phyloP scores from a whole-genome alignment of 176 grass and related monocot species.

The Oryza nivara region DNA sequence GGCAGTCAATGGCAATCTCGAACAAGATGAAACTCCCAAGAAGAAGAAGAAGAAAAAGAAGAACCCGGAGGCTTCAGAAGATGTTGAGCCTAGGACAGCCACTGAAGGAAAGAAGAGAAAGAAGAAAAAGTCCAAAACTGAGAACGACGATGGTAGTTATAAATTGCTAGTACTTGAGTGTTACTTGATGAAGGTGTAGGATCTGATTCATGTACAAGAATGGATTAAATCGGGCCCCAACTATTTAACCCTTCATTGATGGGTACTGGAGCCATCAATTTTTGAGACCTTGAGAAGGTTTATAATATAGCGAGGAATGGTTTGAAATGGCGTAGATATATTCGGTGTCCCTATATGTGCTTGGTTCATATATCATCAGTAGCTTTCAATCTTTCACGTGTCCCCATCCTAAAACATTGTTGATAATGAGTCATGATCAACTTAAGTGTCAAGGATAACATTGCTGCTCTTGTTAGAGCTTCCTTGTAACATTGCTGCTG shows the following conservation, averaged over 20 bases:
- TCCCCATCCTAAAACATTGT: background rate
- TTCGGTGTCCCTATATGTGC: background rate
- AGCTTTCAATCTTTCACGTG: background rate
- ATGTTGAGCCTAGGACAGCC: slow-evolving; percentile 32
- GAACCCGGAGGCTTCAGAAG: slow-evolving; percentile 16
- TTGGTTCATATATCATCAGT: background rate
- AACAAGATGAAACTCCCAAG: slow-evolving; percentile 32
- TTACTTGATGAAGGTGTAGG: background rate
- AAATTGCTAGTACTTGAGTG: background rate
- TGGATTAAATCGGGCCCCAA: background rate
- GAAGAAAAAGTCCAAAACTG: slow-evolving; percentile 41
- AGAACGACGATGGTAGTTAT: slow-evolving; percentile 3
- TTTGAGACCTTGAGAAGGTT: slow-evolving; percentile 10
- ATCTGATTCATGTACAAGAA: background rate
- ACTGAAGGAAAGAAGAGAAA: slow-evolving; percentile 58
- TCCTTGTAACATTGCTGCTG: background rate
- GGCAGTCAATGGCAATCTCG: background rate
- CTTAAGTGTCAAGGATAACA: background rate
- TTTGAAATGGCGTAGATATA: background rate
- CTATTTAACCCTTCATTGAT: background rate
- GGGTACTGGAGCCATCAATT: background rate
- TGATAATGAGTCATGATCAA: background rate
- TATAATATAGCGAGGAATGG: slow-evolving; percentile 20
- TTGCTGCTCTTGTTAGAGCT: background rate
- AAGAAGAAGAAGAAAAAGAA: slow-evolving; percentile 68